A percentile compares a stretch with the other conserved stretches of the same genome.
phyloP scores from a whole-genome alignment of 768 basidiomycete genomes.

The Suillus ampliporus region DNA sequence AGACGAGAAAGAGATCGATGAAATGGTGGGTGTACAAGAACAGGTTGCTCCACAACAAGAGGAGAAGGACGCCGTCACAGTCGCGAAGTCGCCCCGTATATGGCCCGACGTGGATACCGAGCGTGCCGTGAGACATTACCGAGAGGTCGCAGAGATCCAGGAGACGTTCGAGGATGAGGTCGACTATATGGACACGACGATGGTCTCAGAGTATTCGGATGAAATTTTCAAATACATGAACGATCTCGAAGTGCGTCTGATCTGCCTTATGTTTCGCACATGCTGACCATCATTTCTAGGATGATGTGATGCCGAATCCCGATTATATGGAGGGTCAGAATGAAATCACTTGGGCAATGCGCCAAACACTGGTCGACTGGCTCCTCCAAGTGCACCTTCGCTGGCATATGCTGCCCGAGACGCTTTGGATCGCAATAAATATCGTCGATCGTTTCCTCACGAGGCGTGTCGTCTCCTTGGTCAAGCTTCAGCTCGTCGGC shows the following conservation, averaged over 20 bases:
- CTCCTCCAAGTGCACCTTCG: constrained; percentile 95
- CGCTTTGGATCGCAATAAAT: constrained; percentile 98
- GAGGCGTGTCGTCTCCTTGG: constrained; percentile 83
- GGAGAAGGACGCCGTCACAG: constrained; percentile 31
- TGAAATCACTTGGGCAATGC: constrained; percentile 94
- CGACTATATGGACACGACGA: constrained; percentile 77
- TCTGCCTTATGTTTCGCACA: constrained; percentile 11
- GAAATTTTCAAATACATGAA: constrained; percentile 98
- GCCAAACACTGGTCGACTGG: constrained; percentile 98
- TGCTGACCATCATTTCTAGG: constrained; percentile 50
- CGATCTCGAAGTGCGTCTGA: constrained; percentile 78
- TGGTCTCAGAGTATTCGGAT: constrained; percentile 99
- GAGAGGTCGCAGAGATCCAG: constrained; percentile 70
- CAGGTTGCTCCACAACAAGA: constrained; percentile 49
- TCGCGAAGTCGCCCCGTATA: constrained; percentile 51
- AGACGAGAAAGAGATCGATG: constrained; percentile 63
- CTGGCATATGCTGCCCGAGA: constrained; percentile 99
- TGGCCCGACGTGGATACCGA: constrained; percentile 82
- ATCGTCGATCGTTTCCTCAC: constrained; percentile 93
- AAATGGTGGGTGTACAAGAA: constrained; percentile 59
- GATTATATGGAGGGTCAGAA: constrained; percentile 94
- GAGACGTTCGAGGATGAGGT: constrained; percentile 69
- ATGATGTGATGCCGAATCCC: constrained; percentile 86
- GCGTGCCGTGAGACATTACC: constrained; percentile 59
- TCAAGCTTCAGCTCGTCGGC: constrained; percentile 95